These are phyloP conservation scores for Cardiospermum halicacabum DNA, from an alignment of 345 rosid genomes.

Conservation along the genomic window DNA sequence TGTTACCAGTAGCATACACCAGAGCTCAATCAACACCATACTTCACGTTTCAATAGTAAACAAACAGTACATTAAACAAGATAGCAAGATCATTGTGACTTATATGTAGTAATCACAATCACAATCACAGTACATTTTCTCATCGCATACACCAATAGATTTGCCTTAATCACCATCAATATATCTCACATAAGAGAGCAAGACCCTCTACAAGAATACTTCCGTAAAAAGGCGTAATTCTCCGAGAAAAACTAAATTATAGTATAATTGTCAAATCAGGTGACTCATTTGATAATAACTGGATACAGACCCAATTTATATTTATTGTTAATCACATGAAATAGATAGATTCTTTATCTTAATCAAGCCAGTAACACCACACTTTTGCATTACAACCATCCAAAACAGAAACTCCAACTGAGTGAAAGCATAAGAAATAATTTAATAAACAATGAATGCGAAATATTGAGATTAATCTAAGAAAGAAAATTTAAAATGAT, in stretches of 20 bases:
- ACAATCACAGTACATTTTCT: too few relatives aligned
- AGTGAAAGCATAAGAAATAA: not conserved
- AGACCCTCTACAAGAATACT: not conserved
- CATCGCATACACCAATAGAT: too few relatives aligned
- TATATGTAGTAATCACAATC: not conserved
- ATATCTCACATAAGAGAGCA: not conserved
- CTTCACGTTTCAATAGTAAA: constrained; percentile 2
- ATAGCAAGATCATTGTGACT: not conserved
- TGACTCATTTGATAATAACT: not conserved
- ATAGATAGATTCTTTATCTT: not conserved
- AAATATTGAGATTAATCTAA: not conserved
- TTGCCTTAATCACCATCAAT: not conserved
- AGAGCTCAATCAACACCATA: constrained; percentile 27
- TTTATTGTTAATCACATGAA: not conserved
- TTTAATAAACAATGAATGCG: not conserved
- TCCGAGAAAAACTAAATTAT: not conserved
- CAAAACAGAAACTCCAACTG: not conserved
- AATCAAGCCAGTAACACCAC: not conserved
- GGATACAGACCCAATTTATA: not conserved
- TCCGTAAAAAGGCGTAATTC: not conserved
- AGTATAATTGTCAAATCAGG: not conserved
- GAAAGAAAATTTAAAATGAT: not conserved
- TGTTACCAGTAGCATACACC: constrained; percentile 42
- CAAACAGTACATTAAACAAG: not conserved
- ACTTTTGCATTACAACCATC: not conserved